Conservation (phyloP, 176 grass and related monocot species). For the Guadua angustifolia region DNA sequence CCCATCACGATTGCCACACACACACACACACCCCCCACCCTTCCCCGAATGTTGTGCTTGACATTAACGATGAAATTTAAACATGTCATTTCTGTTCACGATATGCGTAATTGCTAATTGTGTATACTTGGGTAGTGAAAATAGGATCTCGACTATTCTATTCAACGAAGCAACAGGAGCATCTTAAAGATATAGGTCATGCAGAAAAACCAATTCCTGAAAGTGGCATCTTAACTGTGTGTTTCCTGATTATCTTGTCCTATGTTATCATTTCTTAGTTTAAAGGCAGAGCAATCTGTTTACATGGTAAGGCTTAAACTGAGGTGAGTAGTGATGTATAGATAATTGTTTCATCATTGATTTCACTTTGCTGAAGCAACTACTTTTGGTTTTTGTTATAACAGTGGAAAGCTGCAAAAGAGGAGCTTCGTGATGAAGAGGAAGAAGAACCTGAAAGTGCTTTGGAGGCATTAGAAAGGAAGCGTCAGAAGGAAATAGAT, state of each 20-base stretch:
- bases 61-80: background rate
- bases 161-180: background rate
- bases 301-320: slow-evolving; percentile 48
- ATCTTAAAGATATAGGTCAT: background rate
- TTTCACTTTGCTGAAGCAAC: slow-evolving; percentile 14
- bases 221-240: background rate
- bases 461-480: slow-evolving; percentile 79
- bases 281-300: slow-evolving; percentile 38
- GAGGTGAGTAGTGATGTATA: slow-evolving; percentile 37
- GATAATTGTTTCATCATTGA: background rate
- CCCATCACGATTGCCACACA: background rate
- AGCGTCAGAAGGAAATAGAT: slow-evolving; percentile 88
- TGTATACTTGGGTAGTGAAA: background rate
- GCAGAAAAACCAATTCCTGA: slow-evolving; percentile 7
- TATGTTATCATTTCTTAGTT: slow-evolving; percentile 14
- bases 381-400: slow-evolving; percentile 27
- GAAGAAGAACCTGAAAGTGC: slow-evolving; percentile 87
- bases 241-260: slow-evolving; percentile 38
- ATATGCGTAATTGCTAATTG: background rate
- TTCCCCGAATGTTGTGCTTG: background rate
- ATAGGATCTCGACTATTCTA: background rate
- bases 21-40: too few species aligned
- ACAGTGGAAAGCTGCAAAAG: slow-evolving; percentile 99
- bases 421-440: slow-evolving; percentile 83
- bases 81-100: background rate